phyloP scores from a whole-genome alignment of 768 basidiomycete species.

The Collybiopsis luxurians region DNA sequence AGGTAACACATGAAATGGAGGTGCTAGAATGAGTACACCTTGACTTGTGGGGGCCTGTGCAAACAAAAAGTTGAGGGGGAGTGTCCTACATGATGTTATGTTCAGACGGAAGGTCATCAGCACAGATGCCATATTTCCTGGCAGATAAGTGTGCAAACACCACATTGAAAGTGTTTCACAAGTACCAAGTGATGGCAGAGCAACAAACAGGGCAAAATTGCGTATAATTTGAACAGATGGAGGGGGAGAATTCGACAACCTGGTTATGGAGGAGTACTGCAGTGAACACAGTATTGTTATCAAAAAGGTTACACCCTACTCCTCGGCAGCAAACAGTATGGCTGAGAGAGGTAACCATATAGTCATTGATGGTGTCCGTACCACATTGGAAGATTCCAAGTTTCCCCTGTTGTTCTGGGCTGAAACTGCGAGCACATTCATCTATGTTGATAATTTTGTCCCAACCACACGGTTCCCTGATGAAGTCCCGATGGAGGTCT shows the following conservation, averaged over 20 bases:
- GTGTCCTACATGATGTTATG: constrained; percentile 21
- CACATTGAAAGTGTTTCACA: constrained; percentile 13
- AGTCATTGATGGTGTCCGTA: constrained; percentile 15
- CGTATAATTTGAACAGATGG: constrained; percentile 17
- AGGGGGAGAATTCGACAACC: constrained; percentile 26
- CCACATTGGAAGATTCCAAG: too few species aligned
- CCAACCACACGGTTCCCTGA: too few species aligned
- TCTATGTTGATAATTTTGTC: neutral
- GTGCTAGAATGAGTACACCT: constrained; percentile 16
- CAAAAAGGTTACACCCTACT: constrained; percentile 18
- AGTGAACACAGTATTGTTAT: constrained; percentile 17
- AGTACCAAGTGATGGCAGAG: constrained; percentile 13
- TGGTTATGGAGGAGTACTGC: constrained; percentile 16
- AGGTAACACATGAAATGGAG: constrained; percentile 11
- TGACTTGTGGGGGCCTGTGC: constrained; percentile 23
- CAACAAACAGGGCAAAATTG: constrained; percentile 14
- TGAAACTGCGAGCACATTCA: neutral
- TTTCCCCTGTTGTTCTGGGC: neutral
- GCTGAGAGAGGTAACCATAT: constrained; percentile 20
- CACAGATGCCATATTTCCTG: constrained; percentile 17
- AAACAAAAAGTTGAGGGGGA: constrained; percentile 13
- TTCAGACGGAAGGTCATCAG: constrained; percentile 16
- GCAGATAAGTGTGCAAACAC: constrained; percentile 18
- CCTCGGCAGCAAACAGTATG: constrained; percentile 24
- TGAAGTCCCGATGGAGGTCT: too few species aligned